Conservation (phyloP, 225 moss, liverwort and hornwort genomes). For the Marchantia paleacea region DNA sequence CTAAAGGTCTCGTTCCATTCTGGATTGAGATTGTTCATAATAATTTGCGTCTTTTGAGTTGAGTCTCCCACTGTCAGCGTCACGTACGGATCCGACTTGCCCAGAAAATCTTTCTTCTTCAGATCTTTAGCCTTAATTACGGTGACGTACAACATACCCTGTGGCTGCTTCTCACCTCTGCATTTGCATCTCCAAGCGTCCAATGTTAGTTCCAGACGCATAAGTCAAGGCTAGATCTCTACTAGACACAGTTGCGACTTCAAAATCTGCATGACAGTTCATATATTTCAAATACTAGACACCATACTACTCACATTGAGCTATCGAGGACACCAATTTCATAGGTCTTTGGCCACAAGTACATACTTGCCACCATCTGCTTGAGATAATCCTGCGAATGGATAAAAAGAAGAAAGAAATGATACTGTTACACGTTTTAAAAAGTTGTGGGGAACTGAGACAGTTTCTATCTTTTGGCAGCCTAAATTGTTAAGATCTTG, state of each 20-base stretch:
- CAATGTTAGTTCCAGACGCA: background rate
- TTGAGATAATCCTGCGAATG: constrained; percentile 68
- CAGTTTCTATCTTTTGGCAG: background rate
- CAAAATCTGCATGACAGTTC: too few species aligned
- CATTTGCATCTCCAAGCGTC: background rate
- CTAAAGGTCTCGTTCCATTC: constrained; percentile 92
- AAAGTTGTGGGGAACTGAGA: background rate
- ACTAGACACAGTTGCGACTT: background rate
- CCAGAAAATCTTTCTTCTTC: constrained; percentile 73
- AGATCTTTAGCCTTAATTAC: constrained; percentile 52
- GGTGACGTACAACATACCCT: constrained; percentile 65
- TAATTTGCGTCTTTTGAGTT: constrained; percentile 55
- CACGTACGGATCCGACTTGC: constrained; percentile 94
- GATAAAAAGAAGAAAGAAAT: background rate
- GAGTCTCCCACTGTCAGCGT: constrained; percentile 63
- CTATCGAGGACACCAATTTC: constrained; percentile 76
- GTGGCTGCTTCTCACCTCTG: constrained; percentile 10
- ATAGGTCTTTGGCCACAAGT: constrained; percentile 91
- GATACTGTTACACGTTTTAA: background rate
- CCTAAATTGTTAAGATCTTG: too few species aligned
- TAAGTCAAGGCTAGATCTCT: background rate
- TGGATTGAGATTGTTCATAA: constrained; percentile 78
- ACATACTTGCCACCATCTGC: constrained; percentile 69
- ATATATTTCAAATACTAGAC: background rate
- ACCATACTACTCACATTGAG: constrained; percentile 49